Evolutionary conservation across 2,329 filamentous ascomycete species (phyloP), one percentile per base, ranked within the genome.

Genomic region (Magnaporthales sp.): DNA sequence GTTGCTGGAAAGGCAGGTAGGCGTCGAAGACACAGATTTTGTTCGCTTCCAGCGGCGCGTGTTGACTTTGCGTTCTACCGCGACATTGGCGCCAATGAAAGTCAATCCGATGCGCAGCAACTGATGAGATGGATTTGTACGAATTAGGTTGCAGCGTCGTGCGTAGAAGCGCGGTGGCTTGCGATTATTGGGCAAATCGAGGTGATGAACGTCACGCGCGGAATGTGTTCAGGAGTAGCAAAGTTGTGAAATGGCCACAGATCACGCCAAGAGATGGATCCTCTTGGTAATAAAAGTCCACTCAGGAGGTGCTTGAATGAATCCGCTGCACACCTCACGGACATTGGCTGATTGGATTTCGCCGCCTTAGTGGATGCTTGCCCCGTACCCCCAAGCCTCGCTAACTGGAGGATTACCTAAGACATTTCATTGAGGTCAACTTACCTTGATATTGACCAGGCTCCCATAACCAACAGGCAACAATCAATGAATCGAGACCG

Each of bases 291-390:
- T 63, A 38, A 63, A 38, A 63, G 61, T 46, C 62, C 22, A 46
- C 62, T 46, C 62, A 63, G 62, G 62, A 51, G 32, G 62, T 63
- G 62, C 62, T 63, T 38, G 32, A n/a, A 38, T 38, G 19, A 38
- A 38, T 19, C 32, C 32, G 32, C 32, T 15, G 2, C 10, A 38
- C 32, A 15, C 54, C 22, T 22, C n/a, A 22, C 22, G n/a, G n/a
- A 22, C n/a, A 58, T 26, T 58, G 54, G 24, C 24, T 58, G 54
- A 58, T 58, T 58, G n/a, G 54, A 58, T 58, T 58, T 58, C 54
- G 22, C 54, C n/a, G 54, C 22, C 24, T n/a, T 9, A 26, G 54
- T 58, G 54, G 54, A 26, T 26, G 54, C 54, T 51, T 22, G n/a
- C 54, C 54, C 54, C n/a, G n/a, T 58, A 58, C 24, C 54, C 24